phyloP scores from a whole-genome alignment of 1,139 yeast genomes.

The Pichia sp. region DNA sequence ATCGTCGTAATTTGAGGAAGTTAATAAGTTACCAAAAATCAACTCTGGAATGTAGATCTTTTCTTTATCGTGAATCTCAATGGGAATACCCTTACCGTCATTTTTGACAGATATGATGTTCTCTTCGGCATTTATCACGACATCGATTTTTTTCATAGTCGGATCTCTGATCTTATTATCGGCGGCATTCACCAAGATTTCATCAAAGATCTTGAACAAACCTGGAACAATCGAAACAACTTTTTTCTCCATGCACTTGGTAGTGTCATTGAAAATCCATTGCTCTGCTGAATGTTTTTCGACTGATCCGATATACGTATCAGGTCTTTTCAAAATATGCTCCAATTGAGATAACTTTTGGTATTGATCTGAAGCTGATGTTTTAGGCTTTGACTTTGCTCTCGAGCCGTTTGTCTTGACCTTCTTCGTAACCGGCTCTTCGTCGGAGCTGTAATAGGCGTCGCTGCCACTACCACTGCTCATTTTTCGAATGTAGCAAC shows the following conservation, averaged over 20 bases:
- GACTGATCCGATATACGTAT: slow-evolving; percentile 94
- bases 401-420: neutral
- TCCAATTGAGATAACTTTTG: slow-evolving; percentile 92
- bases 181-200: slow-evolving; percentile 95
- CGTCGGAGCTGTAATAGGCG: slow-evolving; percentile 8
- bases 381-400: neutral
- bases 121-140: slow-evolving; percentile 68
- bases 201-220: slow-evolving; percentile 92
- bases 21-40: slow-evolving; percentile 90
- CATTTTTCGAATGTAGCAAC: slow-evolving; percentile 2
- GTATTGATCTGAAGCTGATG: slow-evolving; percentile 68
- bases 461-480: slow-evolving; percentile 4
- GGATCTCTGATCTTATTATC: slow-evolving; percentile 97
- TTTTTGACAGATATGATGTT: slow-evolving; percentile 78
- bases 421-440: slow-evolving; percentile 9
- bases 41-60: slow-evolving; percentile 91
- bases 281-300: slow-evolving; percentile 74
- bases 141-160: slow-evolving; percentile 78
- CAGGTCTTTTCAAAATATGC: slow-evolving; percentile 95
- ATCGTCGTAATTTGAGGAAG: slow-evolving; percentile 95
- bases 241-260: slow-evolving; percentile 67
- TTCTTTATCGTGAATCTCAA: slow-evolving; percentile 90
- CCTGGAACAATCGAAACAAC: slow-evolving; percentile 90
- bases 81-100: slow-evolving; percentile 95
- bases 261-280: slow-evolving; percentile 78